Base-by-base conservation (phyloP, 1,284 basidiomycete species). In the Cryptococcus floricola region DNA sequence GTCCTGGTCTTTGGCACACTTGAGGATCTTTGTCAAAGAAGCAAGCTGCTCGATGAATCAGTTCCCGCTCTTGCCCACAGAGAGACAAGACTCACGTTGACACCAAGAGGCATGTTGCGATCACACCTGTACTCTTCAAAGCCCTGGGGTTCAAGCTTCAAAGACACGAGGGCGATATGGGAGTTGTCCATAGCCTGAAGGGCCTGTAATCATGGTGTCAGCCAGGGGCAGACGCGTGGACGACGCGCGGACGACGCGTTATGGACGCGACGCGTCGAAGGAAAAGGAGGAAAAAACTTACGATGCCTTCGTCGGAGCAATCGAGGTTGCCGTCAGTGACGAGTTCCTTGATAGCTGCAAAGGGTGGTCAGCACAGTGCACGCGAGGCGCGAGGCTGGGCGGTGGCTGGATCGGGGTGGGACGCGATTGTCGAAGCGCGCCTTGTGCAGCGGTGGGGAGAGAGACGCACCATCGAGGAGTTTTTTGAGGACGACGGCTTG, bases 131-230 rank as follows among this genome's bases (percentile, higher is more conserved):
- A 98, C 54, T 84, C 82, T 70, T 88, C 85, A 81, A 97, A 97
- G 34, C 89, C 89, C 0, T 82, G 80, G 0, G 85, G 83, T 31
- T 86, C 79, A 49, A 97, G 83, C 61, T 87, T 83, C 50, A 76
- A 71, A 18, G 74, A 73, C 39, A 98, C 95, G 58, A 98, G 87
- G 1, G 95, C 96, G 69, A 98, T 95, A 78, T 98, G 96, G 6
- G 95, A 98, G 83, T 97, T 98, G 82, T 98, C 96, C 96, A 98
- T 99, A 1, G 96, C 95, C 82, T 98, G 96, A 14, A 97, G 83
- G 55, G 85, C 85, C 85, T 87, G 61, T 27, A 6, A 25, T 39
- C 13, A 25, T 39, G 50, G 19, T 18, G 27, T 38, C 48, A 39
- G 31, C 27, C 25, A 19, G 12, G 23, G 31, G 7, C 4, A 34